Percentiles rank a stretch among this genome's conserved stretches.
phyloP scores from a whole-genome alignment of 164 flowering plant species.

The Umbilicus rupestris region DNA sequence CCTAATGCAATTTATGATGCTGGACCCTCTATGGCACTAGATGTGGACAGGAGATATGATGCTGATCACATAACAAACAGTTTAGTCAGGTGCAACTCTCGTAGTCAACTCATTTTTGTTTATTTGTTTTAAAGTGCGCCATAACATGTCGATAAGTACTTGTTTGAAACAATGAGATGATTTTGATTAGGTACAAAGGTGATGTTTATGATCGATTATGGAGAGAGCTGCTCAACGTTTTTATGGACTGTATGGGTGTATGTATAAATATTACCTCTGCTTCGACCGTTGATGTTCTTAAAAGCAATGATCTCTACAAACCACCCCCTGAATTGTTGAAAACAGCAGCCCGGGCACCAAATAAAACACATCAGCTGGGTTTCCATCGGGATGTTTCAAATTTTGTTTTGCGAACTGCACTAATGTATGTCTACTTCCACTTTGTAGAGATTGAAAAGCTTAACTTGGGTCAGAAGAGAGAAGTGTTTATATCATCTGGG shows the following conservation, averaged over 20 bases:
- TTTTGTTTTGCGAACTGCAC: neutral
- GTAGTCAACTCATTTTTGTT: neutral
- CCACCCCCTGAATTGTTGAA: slow-evolving; percentile 1
- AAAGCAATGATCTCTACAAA: neutral
- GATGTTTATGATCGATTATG: neutral
- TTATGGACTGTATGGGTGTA: neutral
- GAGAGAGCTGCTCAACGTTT: neutral
- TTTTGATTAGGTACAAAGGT: neutral
- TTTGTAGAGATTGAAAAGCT: slow-evolving; percentile 2
- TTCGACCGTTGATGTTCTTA: neutral
- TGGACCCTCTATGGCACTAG: neutral
- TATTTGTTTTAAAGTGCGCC: neutral
- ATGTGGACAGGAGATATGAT: slow-evolving; percentile 1
- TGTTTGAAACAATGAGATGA: neutral
- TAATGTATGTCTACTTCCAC: slow-evolving; percentile 1
- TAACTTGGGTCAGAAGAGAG: neutral
- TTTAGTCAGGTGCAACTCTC: neutral
- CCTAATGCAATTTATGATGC: neutral
- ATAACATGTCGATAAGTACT: too few species aligned
- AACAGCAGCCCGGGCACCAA: neutral
- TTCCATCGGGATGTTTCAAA: neutral
- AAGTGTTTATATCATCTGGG: neutral
- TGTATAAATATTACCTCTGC: neutral
- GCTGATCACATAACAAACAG: neutral
- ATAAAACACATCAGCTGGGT: slow-evolving; percentile 2